Conservation (phyloP, 148 eudicot genomes). For the Heliosperma pusillum region DNA sequence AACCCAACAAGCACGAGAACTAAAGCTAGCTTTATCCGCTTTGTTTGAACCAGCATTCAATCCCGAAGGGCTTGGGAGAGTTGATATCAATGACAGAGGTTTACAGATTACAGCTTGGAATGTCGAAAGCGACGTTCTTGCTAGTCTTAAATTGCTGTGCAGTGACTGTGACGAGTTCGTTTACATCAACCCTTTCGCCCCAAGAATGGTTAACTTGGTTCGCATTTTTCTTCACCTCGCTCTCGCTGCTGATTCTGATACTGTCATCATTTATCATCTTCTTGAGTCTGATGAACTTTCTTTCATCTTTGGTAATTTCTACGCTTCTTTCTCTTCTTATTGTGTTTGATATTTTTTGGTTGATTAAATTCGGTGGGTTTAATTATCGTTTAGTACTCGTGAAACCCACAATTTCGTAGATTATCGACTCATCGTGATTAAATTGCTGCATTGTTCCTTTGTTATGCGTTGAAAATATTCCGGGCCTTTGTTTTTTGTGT, state of each 20-base stretch:
- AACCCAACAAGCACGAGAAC: neutral
- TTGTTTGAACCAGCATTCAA: neutral
- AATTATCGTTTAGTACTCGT: no score
- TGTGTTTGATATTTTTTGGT: neutral
- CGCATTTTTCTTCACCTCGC: neutral
- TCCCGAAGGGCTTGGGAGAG: neutral
- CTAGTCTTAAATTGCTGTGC: neutral
- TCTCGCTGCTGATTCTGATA: neutral
- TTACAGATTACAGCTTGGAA: neutral
- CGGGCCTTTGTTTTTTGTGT: no score
- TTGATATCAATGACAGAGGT: neutral
- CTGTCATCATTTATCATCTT: neutral
- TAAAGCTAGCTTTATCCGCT: neutral
- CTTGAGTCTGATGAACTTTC: neutral
- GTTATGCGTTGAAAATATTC: no score
- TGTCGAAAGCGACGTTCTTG: neutral
- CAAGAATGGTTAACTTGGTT: neutral
- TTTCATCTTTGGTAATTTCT: neutral
- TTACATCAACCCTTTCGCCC: neutral
- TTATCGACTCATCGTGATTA: no score
- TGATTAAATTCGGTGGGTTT: neutral
- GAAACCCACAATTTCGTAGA: no score
- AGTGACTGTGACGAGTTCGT: neutral
- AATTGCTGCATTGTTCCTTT: no score
- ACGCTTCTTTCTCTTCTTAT: neutral